Percentiles rank a stretch among this genome's conserved stretches.
Conservation (phyloP, 164 flowering plant genomes). For the Brasenia schreberi region DNA sequence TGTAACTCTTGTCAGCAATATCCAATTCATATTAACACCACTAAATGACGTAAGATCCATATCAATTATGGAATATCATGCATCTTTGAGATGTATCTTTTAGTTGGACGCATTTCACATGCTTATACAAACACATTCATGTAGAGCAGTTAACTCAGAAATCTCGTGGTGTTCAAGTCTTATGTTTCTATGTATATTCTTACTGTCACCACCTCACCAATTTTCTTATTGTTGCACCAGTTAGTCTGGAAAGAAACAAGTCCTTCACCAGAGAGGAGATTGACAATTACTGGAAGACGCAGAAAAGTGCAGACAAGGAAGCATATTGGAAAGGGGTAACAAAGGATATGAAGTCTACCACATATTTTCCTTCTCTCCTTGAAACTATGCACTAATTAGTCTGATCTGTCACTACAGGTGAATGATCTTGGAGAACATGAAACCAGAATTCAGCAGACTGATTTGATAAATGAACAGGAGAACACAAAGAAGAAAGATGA, state of each 20-base stretch:
- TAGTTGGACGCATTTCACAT: no score
- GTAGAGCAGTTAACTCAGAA: no score
- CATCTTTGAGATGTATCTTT: no score
- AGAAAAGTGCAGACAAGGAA: slow-evolving; percentile 2
- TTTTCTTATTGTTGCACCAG: neutral
- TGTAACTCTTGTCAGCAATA: no score
- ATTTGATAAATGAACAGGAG: neutral
- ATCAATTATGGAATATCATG: no score
- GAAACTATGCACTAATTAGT: neutral
- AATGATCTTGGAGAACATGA: neutral
- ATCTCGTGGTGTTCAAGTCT: neutral
- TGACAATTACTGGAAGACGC: slow-evolving; percentile 3
- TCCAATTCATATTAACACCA: no score
- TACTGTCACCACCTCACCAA: neutral
- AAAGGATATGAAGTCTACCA: neutral
- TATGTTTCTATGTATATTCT: neutral
- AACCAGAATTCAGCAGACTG: neutral
- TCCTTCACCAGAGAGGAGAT: slow-evolving; percentile 7
- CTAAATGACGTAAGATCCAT: no score
- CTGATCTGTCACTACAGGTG: neutral
- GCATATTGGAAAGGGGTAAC: slow-evolving; percentile 1
- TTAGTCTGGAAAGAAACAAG: slow-evolving; percentile 2
- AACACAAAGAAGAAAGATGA: slow-evolving; percentile 3
- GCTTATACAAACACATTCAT: no score
- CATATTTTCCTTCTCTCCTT: neutral